A percentile compares a stretch with the other conserved stretches of the same genome.
phyloP scores from a whole-genome alignment of 108 stramenopile species.

The Cyclostephanos tholiformis region DNA sequence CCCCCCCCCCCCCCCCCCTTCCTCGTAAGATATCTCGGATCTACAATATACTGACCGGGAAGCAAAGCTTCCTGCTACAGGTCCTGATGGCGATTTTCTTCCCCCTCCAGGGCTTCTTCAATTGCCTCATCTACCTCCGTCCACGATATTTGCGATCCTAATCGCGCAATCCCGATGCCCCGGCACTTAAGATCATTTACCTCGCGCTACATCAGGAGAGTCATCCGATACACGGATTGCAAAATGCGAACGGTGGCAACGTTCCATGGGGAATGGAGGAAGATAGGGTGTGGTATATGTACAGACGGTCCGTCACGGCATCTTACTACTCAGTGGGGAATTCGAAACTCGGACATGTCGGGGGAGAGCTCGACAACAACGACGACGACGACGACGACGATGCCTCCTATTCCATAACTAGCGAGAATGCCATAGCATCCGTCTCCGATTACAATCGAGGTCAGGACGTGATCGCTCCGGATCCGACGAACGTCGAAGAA shows the following conservation, averaged over 20 bases:
- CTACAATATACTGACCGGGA: constrained; percentile 29
- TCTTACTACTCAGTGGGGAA: constrained; percentile 5
- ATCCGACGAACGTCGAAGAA: no score
- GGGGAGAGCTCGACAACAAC: not conserved
- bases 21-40: constrained; percentile 31
- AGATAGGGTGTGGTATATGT: not conserved
- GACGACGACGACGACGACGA: no score
- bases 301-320: not conserved
- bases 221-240: constrained; percentile 24
- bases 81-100: constrained; percentile 53
- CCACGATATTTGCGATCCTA: constrained; percentile 48
- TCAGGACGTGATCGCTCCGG: no score
- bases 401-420: not conserved
- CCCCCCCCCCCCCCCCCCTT: constrained; percentile 1
- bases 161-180: constrained; percentile 27
- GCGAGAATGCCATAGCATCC: not conserved
- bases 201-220: constrained; percentile 32
- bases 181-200: constrained; percentile 10
- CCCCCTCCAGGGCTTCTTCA: constrained; percentile 67
- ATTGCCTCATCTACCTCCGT: constrained; percentile 48
- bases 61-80: constrained; percentile 32
- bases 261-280: not conserved
- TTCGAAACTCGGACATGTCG: not conserved
- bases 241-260: not conserved
- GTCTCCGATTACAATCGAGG: constrained; percentile 1